A percentile compares a stretch with the other conserved stretches of the same genome.
These are phyloP conservation scores for Kurtzmaniella quercitrusa DNA, from an alignment of 1,139 yeast species.

Conservation along the genomic window DNA sequence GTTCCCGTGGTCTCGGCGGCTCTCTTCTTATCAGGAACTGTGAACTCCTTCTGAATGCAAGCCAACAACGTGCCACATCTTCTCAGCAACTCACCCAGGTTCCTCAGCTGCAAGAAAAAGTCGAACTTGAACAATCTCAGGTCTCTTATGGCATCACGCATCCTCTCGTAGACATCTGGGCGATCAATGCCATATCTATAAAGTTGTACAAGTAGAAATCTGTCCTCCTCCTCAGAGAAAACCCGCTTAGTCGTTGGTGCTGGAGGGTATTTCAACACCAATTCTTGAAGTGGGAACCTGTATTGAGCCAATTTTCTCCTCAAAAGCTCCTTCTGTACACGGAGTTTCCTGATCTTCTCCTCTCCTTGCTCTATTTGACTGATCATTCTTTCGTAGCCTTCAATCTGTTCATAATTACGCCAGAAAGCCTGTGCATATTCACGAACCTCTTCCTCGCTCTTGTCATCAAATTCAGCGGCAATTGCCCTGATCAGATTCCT, in stretches of 20 bases:
- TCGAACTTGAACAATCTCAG: constrained; percentile 66
- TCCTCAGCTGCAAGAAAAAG: constrained; percentile 67
- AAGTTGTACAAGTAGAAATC: constrained; percentile 62
- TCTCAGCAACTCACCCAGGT: constrained; percentile 59
- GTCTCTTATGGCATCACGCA: constrained; percentile 56
- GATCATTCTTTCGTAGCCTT: constrained; percentile 66
- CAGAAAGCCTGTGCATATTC: constrained; percentile 67
- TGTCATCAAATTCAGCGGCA: constrained; percentile 60
- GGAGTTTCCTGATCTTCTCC: constrained; percentile 54
- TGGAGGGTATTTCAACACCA: constrained; percentile 58
- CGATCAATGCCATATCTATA: constrained; percentile 64
- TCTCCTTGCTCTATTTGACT: constrained; percentile 74
- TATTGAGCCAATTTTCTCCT: constrained; percentile 60
- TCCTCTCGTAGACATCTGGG: constrained; percentile 59
- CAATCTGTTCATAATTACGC: constrained; percentile 59
- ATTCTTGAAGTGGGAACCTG: constrained; percentile 61
- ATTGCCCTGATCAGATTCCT: constrained; percentile 59
- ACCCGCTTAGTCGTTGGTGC: constrained; percentile 52
- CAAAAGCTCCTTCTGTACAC: constrained; percentile 62
- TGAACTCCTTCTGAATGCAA: constrained; percentile 56
- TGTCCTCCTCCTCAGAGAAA: constrained; percentile 71
- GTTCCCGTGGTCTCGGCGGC: constrained; percentile 11
- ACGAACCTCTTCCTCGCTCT: constrained; percentile 62
- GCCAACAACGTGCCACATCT: constrained; percentile 64
- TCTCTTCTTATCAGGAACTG: constrained; percentile 15